These are phyloP conservation scores for Ilex paraguariensis DNA, from an alignment of 305 asterid species.

Conservation along the genomic window DNA sequence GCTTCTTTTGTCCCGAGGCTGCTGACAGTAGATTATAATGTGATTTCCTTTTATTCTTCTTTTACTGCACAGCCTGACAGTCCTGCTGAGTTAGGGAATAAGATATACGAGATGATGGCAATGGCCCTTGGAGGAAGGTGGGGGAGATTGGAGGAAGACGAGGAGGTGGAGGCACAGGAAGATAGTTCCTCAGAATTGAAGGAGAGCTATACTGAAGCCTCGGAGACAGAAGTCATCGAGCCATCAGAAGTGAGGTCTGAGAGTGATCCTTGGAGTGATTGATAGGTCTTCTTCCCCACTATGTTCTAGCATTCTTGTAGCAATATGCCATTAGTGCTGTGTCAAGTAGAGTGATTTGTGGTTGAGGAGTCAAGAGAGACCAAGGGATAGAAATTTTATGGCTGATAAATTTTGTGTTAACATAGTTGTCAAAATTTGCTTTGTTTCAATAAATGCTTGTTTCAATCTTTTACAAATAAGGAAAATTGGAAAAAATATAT, in stretches of 20 bases:
- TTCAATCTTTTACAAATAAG: too few species aligned
- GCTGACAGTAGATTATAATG: not conserved
- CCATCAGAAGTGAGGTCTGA: slow-evolving; percentile 90
- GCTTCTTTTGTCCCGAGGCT: not conserved
- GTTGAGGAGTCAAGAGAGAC: too few species aligned
- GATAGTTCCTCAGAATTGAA: slow-evolving; percentile 25
- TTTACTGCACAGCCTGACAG: slow-evolving; percentile 73
- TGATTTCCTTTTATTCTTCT: not conserved
- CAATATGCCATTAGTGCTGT: too few species aligned
- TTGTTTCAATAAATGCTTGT: too few species aligned
- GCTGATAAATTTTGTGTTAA: too few species aligned
- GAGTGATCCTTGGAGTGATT: slow-evolving; percentile 65
- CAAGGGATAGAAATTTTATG: too few species aligned
- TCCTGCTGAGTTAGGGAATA: slow-evolving; percentile 90
- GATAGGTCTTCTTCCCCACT: slow-evolving; percentile 2
- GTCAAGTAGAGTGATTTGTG: too few species aligned
- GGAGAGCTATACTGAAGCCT: slow-evolving; percentile 21
- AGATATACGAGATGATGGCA: slow-evolving; percentile 97
- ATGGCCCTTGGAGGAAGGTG: slow-evolving; percentile 99
- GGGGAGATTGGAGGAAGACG: slow-evolving; percentile 76
- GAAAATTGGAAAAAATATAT: too few species aligned
- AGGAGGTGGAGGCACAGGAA: slow-evolving; percentile 9
- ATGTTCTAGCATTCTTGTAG: too few species aligned
- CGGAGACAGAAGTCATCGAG: slow-evolving; percentile 52
- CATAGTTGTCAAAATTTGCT: too few species aligned